A percentile compares a stretch with the other conserved stretches of the same genome.
Conservation (phyloP, 2,329 filamentous ascomycete species). For the Claviceps sorghi region DNA sequence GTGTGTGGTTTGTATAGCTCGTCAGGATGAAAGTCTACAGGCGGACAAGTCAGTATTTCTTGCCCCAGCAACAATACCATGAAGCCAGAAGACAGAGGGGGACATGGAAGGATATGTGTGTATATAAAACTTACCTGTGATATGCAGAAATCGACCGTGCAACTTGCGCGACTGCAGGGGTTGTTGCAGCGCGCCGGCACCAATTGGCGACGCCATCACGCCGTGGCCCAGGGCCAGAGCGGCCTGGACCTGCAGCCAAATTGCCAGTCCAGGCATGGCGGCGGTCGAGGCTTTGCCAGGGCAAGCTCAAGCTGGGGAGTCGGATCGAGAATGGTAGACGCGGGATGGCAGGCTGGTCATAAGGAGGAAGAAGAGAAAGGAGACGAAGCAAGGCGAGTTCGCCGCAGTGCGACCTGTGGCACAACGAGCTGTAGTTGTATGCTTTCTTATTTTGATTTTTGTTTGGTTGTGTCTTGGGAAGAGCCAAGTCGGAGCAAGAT, state of each 20-base stretch:
- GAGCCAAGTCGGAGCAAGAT: not conserved
- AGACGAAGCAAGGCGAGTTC: not conserved
- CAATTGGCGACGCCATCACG: conserved; percentile 12
- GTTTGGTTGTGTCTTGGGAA: too few species aligned
- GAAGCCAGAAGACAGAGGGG: too few species aligned
- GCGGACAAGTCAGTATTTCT: conserved; percentile 2
- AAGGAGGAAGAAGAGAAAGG: not conserved
- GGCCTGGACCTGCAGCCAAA: conserved; percentile 16
- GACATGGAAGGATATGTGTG: too few species aligned
- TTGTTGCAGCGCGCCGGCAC: conserved; percentile 9
- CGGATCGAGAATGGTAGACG: not conserved
- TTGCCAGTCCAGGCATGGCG: conserved; percentile 13
- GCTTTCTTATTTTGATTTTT: not conserved
- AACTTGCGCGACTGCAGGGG: conserved; percentile 28
- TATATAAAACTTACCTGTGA: too few species aligned
- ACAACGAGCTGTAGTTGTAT: not conserved
- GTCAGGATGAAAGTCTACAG: conserved; percentile 79
- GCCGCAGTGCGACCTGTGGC: not conserved
- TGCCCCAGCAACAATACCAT: too few species aligned
- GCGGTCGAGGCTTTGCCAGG: not conserved
- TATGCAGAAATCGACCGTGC: conserved; percentile 69
- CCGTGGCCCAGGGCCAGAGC: conserved; percentile 11
- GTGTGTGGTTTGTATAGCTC: conserved; percentile 69
- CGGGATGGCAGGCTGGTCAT: not conserved
- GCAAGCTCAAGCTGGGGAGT: not conserved